phyloP scores from a whole-genome alignment of 352 stramenopile genomes.

The Phytophthora chlamydospora region DNA sequence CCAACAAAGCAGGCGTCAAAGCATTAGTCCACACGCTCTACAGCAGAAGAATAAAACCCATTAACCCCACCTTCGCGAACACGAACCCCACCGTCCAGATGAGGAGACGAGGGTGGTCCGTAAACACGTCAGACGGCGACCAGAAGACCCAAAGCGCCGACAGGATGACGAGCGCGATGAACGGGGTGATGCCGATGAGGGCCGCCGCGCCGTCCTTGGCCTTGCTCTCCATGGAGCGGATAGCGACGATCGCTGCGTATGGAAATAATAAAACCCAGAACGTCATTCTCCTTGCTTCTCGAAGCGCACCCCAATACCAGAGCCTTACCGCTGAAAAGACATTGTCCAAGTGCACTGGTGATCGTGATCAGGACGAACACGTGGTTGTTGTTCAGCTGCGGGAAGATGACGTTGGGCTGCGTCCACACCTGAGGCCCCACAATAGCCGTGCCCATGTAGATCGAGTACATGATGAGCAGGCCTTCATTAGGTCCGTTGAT shows the following conservation, averaged over 20 bases:
- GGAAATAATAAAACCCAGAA: neutral
- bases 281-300: conserved; percentile 1
- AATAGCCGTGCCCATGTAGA: conserved; percentile 75
- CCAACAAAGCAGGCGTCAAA: conserved; percentile 1
- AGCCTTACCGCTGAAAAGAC: conserved; percentile 69
- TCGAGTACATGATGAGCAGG: conserved; percentile 90
- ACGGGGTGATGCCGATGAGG: conserved; percentile 69
- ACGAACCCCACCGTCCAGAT: conserved; percentile 86
- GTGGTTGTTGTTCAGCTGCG: conserved; percentile 81
- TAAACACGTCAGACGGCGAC: conserved; percentile 85
- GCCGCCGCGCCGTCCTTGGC: conserved; percentile 66
- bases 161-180: conserved; percentile 65
- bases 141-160: conserved; percentile 80
- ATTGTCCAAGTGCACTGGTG: conserved; percentile 65
- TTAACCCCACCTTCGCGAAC: conserved; percentile 70
- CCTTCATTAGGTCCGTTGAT: conserved; percentile 98
- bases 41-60: neutral
- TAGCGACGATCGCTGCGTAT: conserved; percentile 62
- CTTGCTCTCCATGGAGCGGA: conserved; percentile 65
- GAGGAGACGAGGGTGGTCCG: conserved; percentile 81
- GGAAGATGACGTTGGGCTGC: conserved; percentile 61
- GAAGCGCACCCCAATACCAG: neutral
- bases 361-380: conserved; percentile 82
- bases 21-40: neutral
- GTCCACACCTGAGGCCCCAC: conserved; percentile 70